A percentile compares a stretch with the other conserved stretches of the same genome.
Conservation (phyloP, 2,329 filamentous ascomycete species). For the Waltergamsia citrina region DNA sequence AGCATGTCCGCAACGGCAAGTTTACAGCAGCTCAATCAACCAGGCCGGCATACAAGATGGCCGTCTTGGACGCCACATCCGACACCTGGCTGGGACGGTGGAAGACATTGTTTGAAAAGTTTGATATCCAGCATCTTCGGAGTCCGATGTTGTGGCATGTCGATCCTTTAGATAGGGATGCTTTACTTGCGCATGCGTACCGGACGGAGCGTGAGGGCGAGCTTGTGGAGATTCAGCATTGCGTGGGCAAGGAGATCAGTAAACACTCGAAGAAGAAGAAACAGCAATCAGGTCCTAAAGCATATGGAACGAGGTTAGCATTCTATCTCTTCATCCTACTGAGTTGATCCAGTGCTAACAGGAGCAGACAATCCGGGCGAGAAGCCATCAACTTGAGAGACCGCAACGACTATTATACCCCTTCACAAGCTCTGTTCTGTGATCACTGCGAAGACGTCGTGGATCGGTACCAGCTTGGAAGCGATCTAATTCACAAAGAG, state of each 20-base stretch:
- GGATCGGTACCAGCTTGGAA: conserved; percentile 36
- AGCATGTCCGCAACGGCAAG: conserved; percentile 27
- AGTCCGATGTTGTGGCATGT: conserved; percentile 81
- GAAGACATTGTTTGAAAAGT: conserved; percentile 58
- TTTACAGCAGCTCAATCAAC: conserved; percentile 1
- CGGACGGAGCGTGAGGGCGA: conserved; percentile 50
- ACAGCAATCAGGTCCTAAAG: conserved; percentile 8
- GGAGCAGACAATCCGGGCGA: conserved; percentile 27
- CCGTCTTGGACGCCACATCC: conserved; percentile 59
- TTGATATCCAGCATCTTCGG: conserved; percentile 62
- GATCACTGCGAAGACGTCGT: conserved; percentile 52
- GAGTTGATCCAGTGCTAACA: conserved; percentile 7
- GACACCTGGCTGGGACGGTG: conserved; percentile 61
- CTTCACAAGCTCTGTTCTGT: conserved; percentile 50
- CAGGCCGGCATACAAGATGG: conserved; percentile 29
- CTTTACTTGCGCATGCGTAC: conserved; percentile 60
- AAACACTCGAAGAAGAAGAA: conserved; percentile 68
- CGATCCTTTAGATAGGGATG: conserved; percentile 67
- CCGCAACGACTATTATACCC: conserved; percentile 60
- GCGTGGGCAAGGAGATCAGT: conserved; percentile 70
- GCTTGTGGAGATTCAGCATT: conserved; percentile 60
- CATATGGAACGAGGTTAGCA: conserved; percentile 31
- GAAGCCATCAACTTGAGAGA: conserved; percentile 56
- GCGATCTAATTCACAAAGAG: conserved; percentile 50
- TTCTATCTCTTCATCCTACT: not conserved